These are phyloP conservation scores for Heliosperma pusillum DNA, from an alignment of 148 eudicot species.

Conservation along the genomic window DNA sequence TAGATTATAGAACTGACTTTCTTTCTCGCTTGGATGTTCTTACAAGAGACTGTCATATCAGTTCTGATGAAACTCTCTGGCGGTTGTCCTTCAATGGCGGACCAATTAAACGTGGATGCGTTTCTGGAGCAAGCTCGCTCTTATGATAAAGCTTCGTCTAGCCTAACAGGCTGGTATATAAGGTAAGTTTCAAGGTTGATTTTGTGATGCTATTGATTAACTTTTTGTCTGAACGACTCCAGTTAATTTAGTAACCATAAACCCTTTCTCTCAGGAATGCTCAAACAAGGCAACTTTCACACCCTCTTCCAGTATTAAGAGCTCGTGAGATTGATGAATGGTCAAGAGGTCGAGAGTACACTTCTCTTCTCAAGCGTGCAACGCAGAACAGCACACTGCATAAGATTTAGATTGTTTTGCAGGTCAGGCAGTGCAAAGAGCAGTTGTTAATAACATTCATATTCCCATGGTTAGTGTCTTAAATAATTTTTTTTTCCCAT, in stretches of 20 bases:
- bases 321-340: constrained; percentile 97
- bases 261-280: constrained; percentile 55
- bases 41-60: constrained; percentile 95
- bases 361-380: constrained; percentile 49
- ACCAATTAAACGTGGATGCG: constrained; percentile 90
- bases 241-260: background rate
- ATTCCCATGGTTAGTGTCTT: background rate
- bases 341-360: constrained; percentile 87
- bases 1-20: constrained; percentile 13
- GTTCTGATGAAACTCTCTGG: constrained; percentile 99
- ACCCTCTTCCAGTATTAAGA: constrained; percentile 95
- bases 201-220: background rate
- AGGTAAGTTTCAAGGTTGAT: constrained; percentile 39
- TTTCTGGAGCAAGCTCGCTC: constrained; percentile 99
- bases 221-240: background rate
- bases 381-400: constrained; percentile 35
- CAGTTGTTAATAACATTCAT: background rate
- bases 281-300: constrained; percentile 95
- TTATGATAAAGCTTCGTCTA: constrained; percentile 91
- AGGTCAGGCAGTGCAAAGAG: background rate
- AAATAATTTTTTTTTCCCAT: background rate
- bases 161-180: constrained; percentile 87
- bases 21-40: constrained; percentile 28
- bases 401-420: constrained; percentile 30
- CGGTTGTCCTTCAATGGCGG: constrained; percentile 93